Percentiles rank a stretch among this genome's conserved stretches.
phyloP scores from a whole-genome alignment of 1,139 yeast genomes.

The Geotrichum reessii region DNA sequence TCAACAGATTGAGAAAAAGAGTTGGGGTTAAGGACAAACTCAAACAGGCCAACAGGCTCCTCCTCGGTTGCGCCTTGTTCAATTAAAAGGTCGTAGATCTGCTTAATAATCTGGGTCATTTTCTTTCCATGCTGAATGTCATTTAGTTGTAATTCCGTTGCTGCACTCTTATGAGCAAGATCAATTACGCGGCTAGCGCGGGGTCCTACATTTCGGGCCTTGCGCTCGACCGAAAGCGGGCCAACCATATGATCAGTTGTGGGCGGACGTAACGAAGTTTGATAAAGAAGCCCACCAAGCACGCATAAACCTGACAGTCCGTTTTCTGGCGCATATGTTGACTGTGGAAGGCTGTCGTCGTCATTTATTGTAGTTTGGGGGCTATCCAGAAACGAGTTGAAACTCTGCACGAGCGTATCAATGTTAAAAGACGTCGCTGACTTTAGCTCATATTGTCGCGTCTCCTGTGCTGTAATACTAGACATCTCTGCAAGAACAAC shows the following conservation, averaged over 20 bases:
- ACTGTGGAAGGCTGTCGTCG: not conserved
- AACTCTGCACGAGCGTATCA: slow-evolving; percentile 43
- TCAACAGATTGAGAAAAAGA: slow-evolving; percentile 79
- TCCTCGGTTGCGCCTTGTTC: slow-evolving; percentile 26
- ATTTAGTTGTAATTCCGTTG: slow-evolving; percentile 44
- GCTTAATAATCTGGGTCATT: slow-evolving; percentile 36
- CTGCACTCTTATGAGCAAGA: slow-evolving; percentile 46
- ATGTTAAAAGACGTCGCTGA: slow-evolving; percentile 39
- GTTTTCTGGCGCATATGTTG: slow-evolving; percentile 1
- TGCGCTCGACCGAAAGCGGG: slow-evolving; percentile 61
- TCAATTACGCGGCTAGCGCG: slow-evolving; percentile 17
- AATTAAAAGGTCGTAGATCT: slow-evolving; percentile 25
- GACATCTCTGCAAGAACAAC: slow-evolving; percentile 18
- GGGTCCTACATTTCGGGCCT: slow-evolving; percentile 27
- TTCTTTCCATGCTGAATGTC: slow-evolving; percentile 28
- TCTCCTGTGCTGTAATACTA: slow-evolving; percentile 18
- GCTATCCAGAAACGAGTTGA: slow-evolving; percentile 40
- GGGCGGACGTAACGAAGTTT: slow-evolving; percentile 45
- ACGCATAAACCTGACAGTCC: slow-evolving; percentile 23
- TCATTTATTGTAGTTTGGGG: not conserved
- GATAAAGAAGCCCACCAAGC: slow-evolving; percentile 51
- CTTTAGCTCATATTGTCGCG: slow-evolving; percentile 20
- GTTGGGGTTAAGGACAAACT: slow-evolving; percentile 64
- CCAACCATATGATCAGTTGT: slow-evolving; percentile 63
- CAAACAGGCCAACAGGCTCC: slow-evolving; percentile 52